phyloP scores from a whole-genome alignment of 2,329 filamentous ascomycete genomes.

The Nemania diffusa region DNA sequence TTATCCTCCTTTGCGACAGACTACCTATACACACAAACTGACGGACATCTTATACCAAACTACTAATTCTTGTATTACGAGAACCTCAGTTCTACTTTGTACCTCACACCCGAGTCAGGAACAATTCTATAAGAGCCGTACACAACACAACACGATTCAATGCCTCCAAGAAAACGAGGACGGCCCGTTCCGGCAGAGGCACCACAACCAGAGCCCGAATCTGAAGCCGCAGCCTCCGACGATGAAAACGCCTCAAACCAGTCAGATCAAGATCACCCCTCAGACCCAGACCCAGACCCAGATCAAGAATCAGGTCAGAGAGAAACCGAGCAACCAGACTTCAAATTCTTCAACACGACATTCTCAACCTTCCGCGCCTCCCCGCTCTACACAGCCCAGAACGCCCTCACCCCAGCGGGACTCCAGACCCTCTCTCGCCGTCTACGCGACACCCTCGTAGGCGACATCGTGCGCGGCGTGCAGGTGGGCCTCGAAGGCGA shows the following conservation, averaged over 20 bases:
- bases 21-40: background rate
- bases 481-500: constrained; percentile 58
- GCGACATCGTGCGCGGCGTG: constrained; percentile 69
- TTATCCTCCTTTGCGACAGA: background rate
- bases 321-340: background rate
- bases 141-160: constrained; percentile 16
- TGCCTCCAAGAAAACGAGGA: constrained; percentile 43
- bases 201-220: constrained; percentile 18
- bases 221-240: constrained; percentile 15
- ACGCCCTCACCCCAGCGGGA: constrained; percentile 52
- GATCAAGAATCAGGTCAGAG: constrained; percentile 1
- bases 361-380: constrained; percentile 67
- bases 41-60: background rate
- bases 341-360: constrained; percentile 67
- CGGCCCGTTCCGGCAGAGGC: constrained; percentile 31
- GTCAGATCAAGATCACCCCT: background rate
- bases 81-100: background rate
- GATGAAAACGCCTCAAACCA: constrained; percentile 18
- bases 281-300: constrained; percentile 3
- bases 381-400: constrained; percentile 60
- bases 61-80: background rate
- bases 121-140: background rate
- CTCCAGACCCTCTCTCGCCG: constrained; percentile 59
- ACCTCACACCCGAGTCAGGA: background rate
- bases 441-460: constrained; percentile 65